These are phyloP conservation scores for Tulasnella sp. DNA, from an alignment of 768 basidiomycete species.

Conservation along the genomic window DNA sequence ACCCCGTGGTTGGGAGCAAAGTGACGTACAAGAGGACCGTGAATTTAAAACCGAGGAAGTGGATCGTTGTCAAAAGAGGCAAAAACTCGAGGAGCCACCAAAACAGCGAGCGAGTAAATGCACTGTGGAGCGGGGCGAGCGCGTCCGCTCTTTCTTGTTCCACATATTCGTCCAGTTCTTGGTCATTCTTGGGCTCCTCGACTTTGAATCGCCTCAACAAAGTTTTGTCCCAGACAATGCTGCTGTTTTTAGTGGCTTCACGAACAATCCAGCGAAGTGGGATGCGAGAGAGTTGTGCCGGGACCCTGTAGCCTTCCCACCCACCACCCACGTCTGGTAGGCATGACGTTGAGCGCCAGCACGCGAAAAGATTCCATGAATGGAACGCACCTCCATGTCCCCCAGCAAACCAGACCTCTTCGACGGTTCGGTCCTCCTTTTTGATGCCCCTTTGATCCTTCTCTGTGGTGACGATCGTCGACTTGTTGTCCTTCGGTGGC, in stretches of 20 bases:
- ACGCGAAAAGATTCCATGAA: background rate
- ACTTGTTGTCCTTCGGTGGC: background rate
- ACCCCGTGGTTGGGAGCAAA: background rate
- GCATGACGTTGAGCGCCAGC: background rate
- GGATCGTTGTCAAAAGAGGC: slow-evolving; percentile 1
- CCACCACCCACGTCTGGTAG: slow-evolving; percentile 18
- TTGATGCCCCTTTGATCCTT: background rate
- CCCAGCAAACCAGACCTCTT: slow-evolving; percentile 20
- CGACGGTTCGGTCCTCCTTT: background rate
- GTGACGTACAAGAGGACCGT: background rate
- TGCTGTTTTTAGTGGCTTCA: slow-evolving; percentile 1
- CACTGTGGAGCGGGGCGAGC: background rate
- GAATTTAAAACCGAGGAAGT: background rate
- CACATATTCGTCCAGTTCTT: background rate
- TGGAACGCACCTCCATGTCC: slow-evolving; percentile 6
- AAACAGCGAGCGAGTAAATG: background rate
- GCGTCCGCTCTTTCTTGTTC: slow-evolving; percentile 10
- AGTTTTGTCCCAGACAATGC: background rate
- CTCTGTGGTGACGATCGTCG: background rate
- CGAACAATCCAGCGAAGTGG: slow-evolving; percentile 22
- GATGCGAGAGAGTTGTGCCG: slow-evolving; percentile 11
- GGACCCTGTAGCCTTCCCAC: background rate
- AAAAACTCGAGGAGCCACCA: slow-evolving; percentile 19
- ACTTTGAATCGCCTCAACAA: background rate
- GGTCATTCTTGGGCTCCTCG: background rate